These are phyloP conservation scores for Aspergillus neoniger DNA, from an alignment of 2,329 filamentous ascomycete genomes.

Conservation along the genomic window DNA sequence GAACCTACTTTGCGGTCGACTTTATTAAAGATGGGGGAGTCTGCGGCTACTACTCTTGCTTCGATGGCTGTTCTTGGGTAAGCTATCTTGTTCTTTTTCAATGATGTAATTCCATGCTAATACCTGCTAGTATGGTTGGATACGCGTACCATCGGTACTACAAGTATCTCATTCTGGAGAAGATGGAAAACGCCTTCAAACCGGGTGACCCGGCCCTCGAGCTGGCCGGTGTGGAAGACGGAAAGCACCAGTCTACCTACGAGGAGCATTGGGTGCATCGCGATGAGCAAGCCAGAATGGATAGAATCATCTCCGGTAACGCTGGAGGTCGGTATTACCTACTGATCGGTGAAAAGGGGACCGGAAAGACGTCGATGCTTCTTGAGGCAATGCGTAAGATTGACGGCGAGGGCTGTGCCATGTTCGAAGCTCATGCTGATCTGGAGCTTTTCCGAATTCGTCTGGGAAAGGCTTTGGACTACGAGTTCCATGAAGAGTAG, in stretches of 20 bases:
- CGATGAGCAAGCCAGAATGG: slow-evolving; percentile 77
- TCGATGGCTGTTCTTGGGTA: slow-evolving; percentile 71
- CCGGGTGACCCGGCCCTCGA: slow-evolving; percentile 89
- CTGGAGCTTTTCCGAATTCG: slow-evolving; percentile 92
- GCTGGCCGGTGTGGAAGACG: slow-evolving; percentile 61
- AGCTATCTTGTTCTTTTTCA: background rate
- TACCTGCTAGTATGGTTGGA: slow-evolving; percentile 56
- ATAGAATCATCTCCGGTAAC: slow-evolving; percentile 76
- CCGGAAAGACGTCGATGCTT: slow-evolving; percentile 95
- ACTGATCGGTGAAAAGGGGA: slow-evolving; percentile 91
- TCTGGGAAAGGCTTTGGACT: slow-evolving; percentile 90
- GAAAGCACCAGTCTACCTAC: slow-evolving; percentile 39
- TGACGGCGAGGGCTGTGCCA: slow-evolving; percentile 82
- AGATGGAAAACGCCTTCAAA: slow-evolving; percentile 89
- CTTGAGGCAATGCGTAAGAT: slow-evolving; percentile 93
- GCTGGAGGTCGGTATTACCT: slow-evolving; percentile 84
- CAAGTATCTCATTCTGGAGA: slow-evolving; percentile 85
- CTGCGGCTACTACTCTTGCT: slow-evolving; percentile 73
- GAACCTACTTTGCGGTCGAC: slow-evolving; percentile 42
- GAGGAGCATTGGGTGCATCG: slow-evolving; percentile 77
- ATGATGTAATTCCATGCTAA: slow-evolving; percentile 24
- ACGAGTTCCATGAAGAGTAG: slow-evolving; percentile 96
- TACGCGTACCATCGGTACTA: slow-evolving; percentile 81
- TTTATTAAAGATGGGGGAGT: slow-evolving; percentile 67
- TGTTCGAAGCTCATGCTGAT: slow-evolving; percentile 96